Percentiles rank a stretch among this genome's conserved stretches.
These are phyloP conservation scores for Mucor indicus DNA, from an alignment of 371 early-diverging fungal genomes.

Conservation along the genomic window DNA sequence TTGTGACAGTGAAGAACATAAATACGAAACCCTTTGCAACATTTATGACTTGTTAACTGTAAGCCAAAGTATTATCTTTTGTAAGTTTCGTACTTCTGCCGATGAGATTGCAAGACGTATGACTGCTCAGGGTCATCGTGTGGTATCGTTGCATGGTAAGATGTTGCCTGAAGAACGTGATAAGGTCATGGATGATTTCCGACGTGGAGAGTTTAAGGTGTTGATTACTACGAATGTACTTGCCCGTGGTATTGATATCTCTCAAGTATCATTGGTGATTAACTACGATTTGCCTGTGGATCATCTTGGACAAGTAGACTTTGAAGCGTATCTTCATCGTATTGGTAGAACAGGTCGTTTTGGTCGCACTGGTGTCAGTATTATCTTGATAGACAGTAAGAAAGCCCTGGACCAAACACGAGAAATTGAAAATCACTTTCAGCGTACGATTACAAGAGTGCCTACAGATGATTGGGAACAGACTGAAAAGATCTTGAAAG, in stretches of 20 bases:
- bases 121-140: slow-evolving; percentile 81
- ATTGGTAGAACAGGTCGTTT: slow-evolving; percentile 99
- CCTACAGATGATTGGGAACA: slow-evolving; percentile 73
- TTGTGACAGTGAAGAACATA: slow-evolving; percentile 74
- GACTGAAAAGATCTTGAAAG: slow-evolving; percentile 75
- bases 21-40: slow-evolving; percentile 77
- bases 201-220: slow-evolving; percentile 89
- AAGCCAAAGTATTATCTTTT: slow-evolving; percentile 98
- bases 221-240: slow-evolving; percentile 96
- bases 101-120: slow-evolving; percentile 78
- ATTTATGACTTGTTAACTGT: slow-evolving; percentile 92
- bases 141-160: slow-evolving; percentile 89
- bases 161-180: slow-evolving; percentile 84
- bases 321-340: slow-evolving; percentile 97
- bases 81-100: slow-evolving; percentile 79
- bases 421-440: slow-evolving; percentile 73
- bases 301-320: slow-evolving; percentile 60
- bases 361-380: slow-evolving; percentile 91
- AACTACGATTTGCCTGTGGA: slow-evolving; percentile 95
- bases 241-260: slow-evolving; percentile 97
- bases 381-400: slow-evolving; percentile 90
- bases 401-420: slow-evolving; percentile 66
- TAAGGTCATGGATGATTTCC: slow-evolving; percentile 88
- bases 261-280: slow-evolving; percentile 94
- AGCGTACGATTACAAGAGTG: slow-evolving; percentile 66